Evolutionary conservation across 2,329 filamentous ascomycete species (phyloP).

Genomic region (Tolypocladium capitatum): DNA sequence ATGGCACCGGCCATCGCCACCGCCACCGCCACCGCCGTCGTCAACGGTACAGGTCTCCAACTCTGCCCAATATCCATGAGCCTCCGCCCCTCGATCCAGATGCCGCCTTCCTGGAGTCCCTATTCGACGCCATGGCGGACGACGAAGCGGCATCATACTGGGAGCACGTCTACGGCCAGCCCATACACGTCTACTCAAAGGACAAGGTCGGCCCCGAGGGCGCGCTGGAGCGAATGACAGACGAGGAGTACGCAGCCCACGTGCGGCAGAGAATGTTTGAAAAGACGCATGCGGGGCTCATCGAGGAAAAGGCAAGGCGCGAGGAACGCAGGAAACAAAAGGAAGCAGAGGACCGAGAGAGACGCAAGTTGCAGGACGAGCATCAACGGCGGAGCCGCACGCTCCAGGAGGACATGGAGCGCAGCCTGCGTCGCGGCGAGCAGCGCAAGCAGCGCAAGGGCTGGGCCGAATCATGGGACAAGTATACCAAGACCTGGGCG

Average conservation of each 20-base stretch:
- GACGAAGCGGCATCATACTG: slow-evolving; percentile 93
- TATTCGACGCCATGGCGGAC: slow-evolving; percentile 94
- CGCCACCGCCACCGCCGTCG: slow-evolving; percentile 16
- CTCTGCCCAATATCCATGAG: slow-evolving; percentile 33
- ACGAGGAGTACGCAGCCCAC: slow-evolving; percentile 81
- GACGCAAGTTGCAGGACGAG: slow-evolving; percentile 17
- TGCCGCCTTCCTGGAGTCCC: slow-evolving; percentile 75
- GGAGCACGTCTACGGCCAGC: slow-evolving; percentile 93
- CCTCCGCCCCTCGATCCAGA: slow-evolving; percentile 47
- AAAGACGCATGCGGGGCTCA: slow-evolving; percentile 71
- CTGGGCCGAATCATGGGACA: slow-evolving; percentile 48
- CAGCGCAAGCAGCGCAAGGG: slow-evolving; percentile 42
- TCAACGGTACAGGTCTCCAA: slow-evolving; percentile 27
- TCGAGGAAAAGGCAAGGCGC: slow-evolving; percentile 59
- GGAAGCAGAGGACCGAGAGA: slow-evolving; percentile 35
- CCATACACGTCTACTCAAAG: slow-evolving; percentile 66
- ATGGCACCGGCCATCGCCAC: slow-evolving; percentile 13
- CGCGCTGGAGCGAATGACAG: slow-evolving; percentile 70
- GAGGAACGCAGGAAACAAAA: slow-evolving; percentile 39
- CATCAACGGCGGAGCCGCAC: slow-evolving; percentile 17
- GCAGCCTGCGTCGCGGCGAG: slow-evolving; percentile 53
- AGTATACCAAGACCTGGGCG: slow-evolving; percentile 53
- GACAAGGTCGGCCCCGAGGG: slow-evolving; percentile 30
- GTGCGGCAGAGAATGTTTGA: slow-evolving; percentile 92
- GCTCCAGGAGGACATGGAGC: slow-evolving; percentile 54